Percentiles rank a stretch among this genome's conserved stretches.
Conservation (phyloP, 768 basidiomycete species). For the Suillus placidus region DNA sequence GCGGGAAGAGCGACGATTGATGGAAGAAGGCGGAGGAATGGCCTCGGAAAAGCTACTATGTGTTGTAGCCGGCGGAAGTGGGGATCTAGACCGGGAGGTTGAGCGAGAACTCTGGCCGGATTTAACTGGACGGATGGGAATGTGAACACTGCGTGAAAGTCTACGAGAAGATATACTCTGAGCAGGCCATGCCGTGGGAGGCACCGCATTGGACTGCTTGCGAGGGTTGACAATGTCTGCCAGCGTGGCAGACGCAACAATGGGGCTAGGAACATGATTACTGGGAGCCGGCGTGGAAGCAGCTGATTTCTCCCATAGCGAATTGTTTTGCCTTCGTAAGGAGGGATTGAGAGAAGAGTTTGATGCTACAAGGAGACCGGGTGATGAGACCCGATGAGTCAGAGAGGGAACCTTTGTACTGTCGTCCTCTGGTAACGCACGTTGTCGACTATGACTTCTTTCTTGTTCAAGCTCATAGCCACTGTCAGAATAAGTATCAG, state of each 20-base stretch:
- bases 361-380: conserved; percentile 64
- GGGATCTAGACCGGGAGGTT: conserved; percentile 92
- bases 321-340: conserved; percentile 63
- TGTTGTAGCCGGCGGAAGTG: conserved; percentile 71
- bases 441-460: conserved; percentile 70
- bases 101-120: conserved; percentile 90
- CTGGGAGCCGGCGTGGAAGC: conserved; percentile 52
- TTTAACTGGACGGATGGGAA: conserved; percentile 61
- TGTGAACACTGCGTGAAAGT: conserved; percentile 84
- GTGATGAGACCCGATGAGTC: conserved; percentile 57
- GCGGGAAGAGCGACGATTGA: conserved; percentile 77
- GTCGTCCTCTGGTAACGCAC: conserved; percentile 63
- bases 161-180: conserved; percentile 69
- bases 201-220: conserved; percentile 55
- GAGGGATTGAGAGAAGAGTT: conserved; percentile 70
- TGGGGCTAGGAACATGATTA: conserved; percentile 60
- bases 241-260: conserved; percentile 59
- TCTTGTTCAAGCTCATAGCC: conserved; percentile 76
- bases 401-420: conserved; percentile 42
- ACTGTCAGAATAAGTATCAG: conserved; percentile 80
- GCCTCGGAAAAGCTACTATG: conserved; percentile 69
- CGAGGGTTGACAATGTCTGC: conserved; percentile 69
- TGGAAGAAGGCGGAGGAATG: conserved; percentile 40
- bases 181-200: conserved; percentile 56
- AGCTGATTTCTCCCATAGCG: conserved; percentile 64